Evolutionary conservation across 495 filamentous ascomycete genomes (phyloP).

Genomic region (Mycothermus thermophilus): DNA sequence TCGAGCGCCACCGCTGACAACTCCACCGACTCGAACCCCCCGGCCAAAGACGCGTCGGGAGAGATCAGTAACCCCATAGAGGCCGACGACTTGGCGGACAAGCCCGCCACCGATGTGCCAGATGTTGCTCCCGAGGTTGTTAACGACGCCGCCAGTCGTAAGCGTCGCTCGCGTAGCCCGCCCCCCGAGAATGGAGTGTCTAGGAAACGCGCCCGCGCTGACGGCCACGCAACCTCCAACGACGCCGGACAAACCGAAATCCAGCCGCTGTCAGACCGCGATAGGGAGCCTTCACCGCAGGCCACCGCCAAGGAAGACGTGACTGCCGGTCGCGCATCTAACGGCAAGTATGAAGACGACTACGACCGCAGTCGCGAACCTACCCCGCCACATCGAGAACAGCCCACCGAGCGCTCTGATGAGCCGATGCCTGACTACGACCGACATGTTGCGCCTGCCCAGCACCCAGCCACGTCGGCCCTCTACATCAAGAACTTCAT

Average conservation of each 20-base stretch:
- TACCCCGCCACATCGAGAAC: neutral
- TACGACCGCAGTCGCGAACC: too few relatives aligned
- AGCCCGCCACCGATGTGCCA: constrained; percentile 2
- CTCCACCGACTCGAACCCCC: too few relatives aligned
- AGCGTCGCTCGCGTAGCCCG: constrained; percentile 58
- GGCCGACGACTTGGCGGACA: constrained; percentile 6
- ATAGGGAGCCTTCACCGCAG: neutral
- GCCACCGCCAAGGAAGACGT: constrained; percentile 1
- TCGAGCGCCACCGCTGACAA: neutral
- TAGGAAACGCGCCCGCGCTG: constrained; percentile 30
- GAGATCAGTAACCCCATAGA: constrained; percentile 10
- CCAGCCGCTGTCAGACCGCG: neutral
- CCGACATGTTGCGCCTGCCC: constrained; percentile 44
- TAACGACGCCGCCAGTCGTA: constrained; percentile 56
- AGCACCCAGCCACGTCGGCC: constrained; percentile 71
- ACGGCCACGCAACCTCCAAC: too few relatives aligned
- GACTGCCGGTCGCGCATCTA: constrained; percentile 2
- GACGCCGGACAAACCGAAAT: neutral
- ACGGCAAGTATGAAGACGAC: neutral
- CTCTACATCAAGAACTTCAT: constrained; percentile 88
- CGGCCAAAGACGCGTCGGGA: neutral
- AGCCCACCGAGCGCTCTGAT: neutral
- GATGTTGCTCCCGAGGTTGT: constrained; percentile 14
- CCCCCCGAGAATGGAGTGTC: constrained; percentile 28
- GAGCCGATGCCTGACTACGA: constrained; percentile 17